These are phyloP conservation scores for Scutellaria minor DNA, from an alignment of 257 asterid genomes.

Conservation along the genomic window DNA sequence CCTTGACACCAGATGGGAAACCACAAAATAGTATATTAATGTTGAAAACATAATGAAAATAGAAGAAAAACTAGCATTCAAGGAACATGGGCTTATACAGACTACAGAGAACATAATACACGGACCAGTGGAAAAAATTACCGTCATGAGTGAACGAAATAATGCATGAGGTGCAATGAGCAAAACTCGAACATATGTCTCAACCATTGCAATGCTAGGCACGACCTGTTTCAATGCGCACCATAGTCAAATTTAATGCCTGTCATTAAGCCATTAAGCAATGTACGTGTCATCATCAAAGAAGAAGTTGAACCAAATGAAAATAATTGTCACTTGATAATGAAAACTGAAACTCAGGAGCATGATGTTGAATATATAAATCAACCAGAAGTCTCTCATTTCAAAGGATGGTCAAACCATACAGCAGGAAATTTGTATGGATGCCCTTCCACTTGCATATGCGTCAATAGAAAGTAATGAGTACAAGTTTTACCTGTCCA, in stretches of 20 bases:
- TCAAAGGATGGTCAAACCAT: neutral
- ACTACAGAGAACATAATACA: constrained; percentile 11
- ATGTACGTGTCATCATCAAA: constrained; percentile 3
- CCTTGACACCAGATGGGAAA: constrained; percentile 10
- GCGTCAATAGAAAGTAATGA: constrained; percentile 27
- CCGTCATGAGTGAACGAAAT: constrained; percentile 85
- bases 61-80: neutral
- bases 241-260: constrained; percentile 34
- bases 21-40: constrained; percentile 10
- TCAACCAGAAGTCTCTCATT: constrained; percentile 22
- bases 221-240: constrained; percentile 67
- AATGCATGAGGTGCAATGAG: constrained; percentile 90
- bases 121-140: constrained; percentile 37
- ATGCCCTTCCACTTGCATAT: constrained; percentile 30
- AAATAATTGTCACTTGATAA: constrained; percentile 23
- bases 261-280: constrained; percentile 11
- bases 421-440: constrained; percentile 20
- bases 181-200: constrained; percentile 89
- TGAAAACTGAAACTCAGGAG: constrained; percentile 19
- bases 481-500: constrained; percentile 72
- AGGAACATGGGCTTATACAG: constrained; percentile 19
- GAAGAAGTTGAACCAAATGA: constrained; percentile 2
- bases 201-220: constrained; percentile 97
- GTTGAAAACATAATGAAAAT: neutral
- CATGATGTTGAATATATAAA: neutral